Evolutionary conservation across 1,284 basidiomycete genomes (phyloP), one percentile per base, ranked within the genome.

Genomic region (Ceratobasidium sp.): DNA sequence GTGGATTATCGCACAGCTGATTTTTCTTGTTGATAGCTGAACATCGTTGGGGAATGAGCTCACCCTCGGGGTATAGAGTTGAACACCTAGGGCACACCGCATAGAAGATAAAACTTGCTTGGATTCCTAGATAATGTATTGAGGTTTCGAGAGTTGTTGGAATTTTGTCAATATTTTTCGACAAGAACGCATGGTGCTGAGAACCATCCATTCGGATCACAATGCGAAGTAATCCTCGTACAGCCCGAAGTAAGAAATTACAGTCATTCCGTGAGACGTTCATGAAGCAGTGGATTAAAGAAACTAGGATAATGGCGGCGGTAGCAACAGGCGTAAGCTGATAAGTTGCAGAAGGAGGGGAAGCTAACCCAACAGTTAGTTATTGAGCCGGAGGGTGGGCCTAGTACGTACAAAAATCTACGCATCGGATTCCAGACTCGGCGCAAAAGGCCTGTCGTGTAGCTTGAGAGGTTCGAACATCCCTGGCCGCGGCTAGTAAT

Each of bases 21-120:
- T 33, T 33, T 15, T 23, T 2, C 13, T 13, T 0, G 20, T 66
- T 46, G 42, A 49, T 9, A 49, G n/a, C n/a, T 1, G 40, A 46
- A n/a, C 46, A 51, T 10, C 12, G 58, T 6, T 51, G 23, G 7
- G 72, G 60, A n/a, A 51, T 40, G 1, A 6, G 28, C 5, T 51
- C 44, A 20, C 61, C 9, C 51, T 64, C 23, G 18, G 61, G 40
- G 28, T 77, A 77, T 4, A 53, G 46, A 13, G 58, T 20, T 13
- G 42, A 44, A 28, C 73, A 77, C 26, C 33, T 42, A 3, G 73
- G 53, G 39, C 73, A 77, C 42, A 53, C 46, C 5, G 18, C 58
- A n/a, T 33, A 64, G 33, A 46, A 53, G 18, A 44, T 61, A 7
- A 64, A 18, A 13, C 10, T 20, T n/a, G 56, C 40, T 33, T 66